A percentile compares a stretch with the other conserved stretches of the same genome.
phyloP scores from a whole-genome alignment of 768 basidiomycete genomes.

The Xanthoconium purpureum region DNA sequence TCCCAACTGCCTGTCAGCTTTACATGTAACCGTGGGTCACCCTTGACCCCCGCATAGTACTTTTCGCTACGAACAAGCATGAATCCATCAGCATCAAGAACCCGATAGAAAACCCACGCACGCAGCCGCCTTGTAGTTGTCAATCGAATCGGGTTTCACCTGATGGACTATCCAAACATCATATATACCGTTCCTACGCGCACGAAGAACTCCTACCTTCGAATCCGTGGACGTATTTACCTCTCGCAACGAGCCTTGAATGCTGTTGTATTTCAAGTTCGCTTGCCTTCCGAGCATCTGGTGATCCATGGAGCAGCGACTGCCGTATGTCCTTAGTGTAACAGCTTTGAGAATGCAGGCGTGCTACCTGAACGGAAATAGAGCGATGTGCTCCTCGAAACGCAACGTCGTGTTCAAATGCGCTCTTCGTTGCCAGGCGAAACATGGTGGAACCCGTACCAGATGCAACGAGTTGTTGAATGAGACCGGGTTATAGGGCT shows the following conservation, averaged over 20 bases:
- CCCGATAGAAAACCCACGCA: conserved; percentile 37
- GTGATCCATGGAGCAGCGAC: conserved; percentile 92
- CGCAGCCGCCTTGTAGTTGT: conserved; percentile 89
- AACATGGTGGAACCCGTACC: conserved; percentile 19
- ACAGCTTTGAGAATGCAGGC: conserved; percentile 18
- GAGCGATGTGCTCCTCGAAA: conserved; percentile 38
- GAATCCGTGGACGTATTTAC: conserved; percentile 91
- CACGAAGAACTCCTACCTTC: conserved; percentile 51
- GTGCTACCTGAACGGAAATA: conserved; percentile 63
- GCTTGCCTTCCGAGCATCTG: conserved; percentile 81
- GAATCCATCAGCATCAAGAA: neutral
- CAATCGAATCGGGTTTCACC: conserved; percentile 76
- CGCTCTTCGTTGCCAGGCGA: conserved; percentile 15
- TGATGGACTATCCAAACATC: conserved; percentile 59
- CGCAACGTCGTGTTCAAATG: conserved; percentile 10
- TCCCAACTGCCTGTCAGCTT: conserved; percentile 96
- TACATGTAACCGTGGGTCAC: conserved; percentile 68
- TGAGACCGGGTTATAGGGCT: conserved; percentile 4
- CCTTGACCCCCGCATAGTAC: conserved; percentile 80
- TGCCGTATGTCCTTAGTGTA: conserved; percentile 36
- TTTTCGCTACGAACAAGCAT: conserved; percentile 51
- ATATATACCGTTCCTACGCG: neutral
- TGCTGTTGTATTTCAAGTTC: conserved; percentile 77
- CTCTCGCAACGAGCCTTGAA: conserved; percentile 83
- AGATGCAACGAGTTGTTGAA: conserved; percentile 5